A percentile compares a stretch with the other conserved stretches of the same genome.
Conservation (phyloP, 2,329 filamentous ascomycete species). For the Aspergillus proliferans region DNA sequence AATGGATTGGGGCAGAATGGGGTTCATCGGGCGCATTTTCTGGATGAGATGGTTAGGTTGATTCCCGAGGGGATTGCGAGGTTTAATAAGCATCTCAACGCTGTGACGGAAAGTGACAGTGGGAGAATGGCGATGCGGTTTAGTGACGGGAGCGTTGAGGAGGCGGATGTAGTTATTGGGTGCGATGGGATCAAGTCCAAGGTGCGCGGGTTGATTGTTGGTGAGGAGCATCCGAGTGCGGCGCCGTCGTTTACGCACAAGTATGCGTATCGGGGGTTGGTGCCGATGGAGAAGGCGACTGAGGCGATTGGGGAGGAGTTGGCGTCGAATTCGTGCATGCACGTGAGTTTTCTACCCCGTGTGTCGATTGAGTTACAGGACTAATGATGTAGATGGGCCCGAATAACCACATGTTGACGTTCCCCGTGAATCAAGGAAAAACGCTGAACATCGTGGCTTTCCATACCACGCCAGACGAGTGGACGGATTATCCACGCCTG, state of each 20-base stretch:
- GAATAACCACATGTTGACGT: slow-evolving; percentile 43
- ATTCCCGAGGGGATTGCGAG: slow-evolving; percentile 21
- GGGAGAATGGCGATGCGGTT: slow-evolving; percentile 36
- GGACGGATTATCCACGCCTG: slow-evolving; percentile 15
- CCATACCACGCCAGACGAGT: slow-evolving; percentile 21
- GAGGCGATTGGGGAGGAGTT: slow-evolving; percentile 42
- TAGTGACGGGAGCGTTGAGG: slow-evolving; percentile 36
- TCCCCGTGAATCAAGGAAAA: slow-evolving; percentile 43
- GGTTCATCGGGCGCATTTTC: slow-evolving; percentile 26
- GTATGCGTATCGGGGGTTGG: slow-evolving; percentile 47
- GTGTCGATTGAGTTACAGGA: background rate
- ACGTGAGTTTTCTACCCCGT: slow-evolving; percentile 10
- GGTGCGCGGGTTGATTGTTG: slow-evolving; percentile 41
- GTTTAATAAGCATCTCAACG: slow-evolving; percentile 22
- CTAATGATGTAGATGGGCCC: slow-evolving; percentile 28
- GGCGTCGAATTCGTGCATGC: slow-evolving; percentile 31
- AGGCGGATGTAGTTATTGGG: slow-evolving; percentile 41
- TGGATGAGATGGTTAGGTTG: slow-evolving; percentile 30
- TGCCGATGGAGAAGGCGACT: slow-evolving; percentile 45
- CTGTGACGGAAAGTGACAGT: slow-evolving; percentile 7
- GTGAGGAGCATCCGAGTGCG: slow-evolving; percentile 35
- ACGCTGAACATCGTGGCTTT: slow-evolving; percentile 46
- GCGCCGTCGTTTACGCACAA: slow-evolving; percentile 47
- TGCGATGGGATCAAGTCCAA: slow-evolving; percentile 47
- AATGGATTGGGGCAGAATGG: slow-evolving; percentile 18